Conservation (phyloP, 2,329 filamentous ascomycete species). For the Xylaria sp. region DNA sequence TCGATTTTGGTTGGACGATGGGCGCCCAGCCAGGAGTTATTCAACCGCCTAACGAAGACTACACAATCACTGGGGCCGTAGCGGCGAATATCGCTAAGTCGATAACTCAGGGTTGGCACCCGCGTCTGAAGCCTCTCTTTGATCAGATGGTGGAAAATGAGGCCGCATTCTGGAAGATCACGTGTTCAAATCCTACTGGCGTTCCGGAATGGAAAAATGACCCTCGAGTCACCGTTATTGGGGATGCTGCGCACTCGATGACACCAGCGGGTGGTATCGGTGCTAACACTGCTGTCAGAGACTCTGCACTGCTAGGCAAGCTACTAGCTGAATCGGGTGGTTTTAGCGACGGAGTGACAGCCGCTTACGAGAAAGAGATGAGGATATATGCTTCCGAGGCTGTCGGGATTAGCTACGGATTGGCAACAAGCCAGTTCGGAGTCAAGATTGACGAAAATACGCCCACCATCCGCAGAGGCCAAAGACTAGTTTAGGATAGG, state of each 20-base stretch:
- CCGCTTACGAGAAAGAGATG: slow-evolving; percentile 67
- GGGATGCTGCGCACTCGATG: slow-evolving; percentile 64
- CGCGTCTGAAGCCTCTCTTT: slow-evolving; percentile 60
- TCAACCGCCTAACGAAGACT: slow-evolving; percentile 63
- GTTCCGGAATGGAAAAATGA: slow-evolving; percentile 66
- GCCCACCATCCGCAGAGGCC: slow-evolving; percentile 20
- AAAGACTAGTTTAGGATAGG: slow-evolving; percentile 1
- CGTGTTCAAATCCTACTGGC: slow-evolving; percentile 63
- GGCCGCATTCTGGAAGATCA: slow-evolving; percentile 71
- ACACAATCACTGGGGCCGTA: slow-evolving; percentile 59
- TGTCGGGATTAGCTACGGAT: slow-evolving; percentile 59
- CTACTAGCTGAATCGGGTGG: slow-evolving; percentile 59
- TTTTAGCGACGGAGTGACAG: slow-evolving; percentile 57
- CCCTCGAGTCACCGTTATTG: slow-evolving; percentile 62
- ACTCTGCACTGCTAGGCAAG: slow-evolving; percentile 59
- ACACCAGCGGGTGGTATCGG: slow-evolving; percentile 62
- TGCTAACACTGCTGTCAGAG: slow-evolving; percentile 61
- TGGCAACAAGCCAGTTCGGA: slow-evolving; percentile 51
- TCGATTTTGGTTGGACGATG: slow-evolving; percentile 70
- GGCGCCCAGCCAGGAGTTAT: slow-evolving; percentile 62
- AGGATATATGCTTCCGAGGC: slow-evolving; percentile 62
- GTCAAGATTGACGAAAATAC: slow-evolving; percentile 41
- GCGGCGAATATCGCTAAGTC: slow-evolving; percentile 64
- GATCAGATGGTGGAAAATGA: slow-evolving; percentile 62
- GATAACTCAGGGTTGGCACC: slow-evolving; percentile 61